phyloP scores from a whole-genome alignment of 2,329 filamentous ascomycete genomes.

The Arthrobotrys pseudoclavata region DNA sequence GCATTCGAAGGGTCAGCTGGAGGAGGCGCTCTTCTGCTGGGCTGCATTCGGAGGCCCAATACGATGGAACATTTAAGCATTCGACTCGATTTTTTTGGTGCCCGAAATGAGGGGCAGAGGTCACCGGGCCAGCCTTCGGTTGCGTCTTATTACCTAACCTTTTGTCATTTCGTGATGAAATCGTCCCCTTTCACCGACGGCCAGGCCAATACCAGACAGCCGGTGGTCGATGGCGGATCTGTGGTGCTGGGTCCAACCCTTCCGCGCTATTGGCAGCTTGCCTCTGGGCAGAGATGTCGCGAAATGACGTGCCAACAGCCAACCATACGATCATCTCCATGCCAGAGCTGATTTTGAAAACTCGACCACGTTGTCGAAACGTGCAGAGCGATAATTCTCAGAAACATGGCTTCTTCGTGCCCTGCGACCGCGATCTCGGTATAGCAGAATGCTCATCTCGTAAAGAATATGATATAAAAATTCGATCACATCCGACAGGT shows the following conservation, averaged over 20 bases:
- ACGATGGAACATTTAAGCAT: conserved; percentile 13
- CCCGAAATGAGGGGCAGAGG: conserved; percentile 49
- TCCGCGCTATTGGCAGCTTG: conserved; percentile 21
- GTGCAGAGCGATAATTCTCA: conserved; percentile 3
- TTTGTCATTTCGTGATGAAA: conserved; percentile 59
- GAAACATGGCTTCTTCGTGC: neutral
- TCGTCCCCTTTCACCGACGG: conserved; percentile 46
- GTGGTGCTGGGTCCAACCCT: conserved; percentile 32
- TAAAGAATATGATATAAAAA: neutral
- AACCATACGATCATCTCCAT: neutral
- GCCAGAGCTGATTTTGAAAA: neutral
- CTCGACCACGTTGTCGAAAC: conserved; percentile 23
- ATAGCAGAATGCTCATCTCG: neutral
- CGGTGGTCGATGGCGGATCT: conserved; percentile 13
- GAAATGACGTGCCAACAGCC: conserved; percentile 39
- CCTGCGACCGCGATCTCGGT: neutral
- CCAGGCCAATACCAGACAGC: too few species aligned
- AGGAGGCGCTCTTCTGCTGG: conserved; percentile 53
- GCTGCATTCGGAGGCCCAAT: conserved; percentile 44
- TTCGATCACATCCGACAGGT: neutral
- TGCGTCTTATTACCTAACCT: conserved; percentile 58
- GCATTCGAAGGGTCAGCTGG: conserved; percentile 48
- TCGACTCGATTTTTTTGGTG: conserved; percentile 21
- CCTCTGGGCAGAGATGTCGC: conserved; percentile 34
- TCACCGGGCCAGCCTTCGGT: conserved; percentile 49